Conservation (phyloP, 169 alveolate species). For the Cyclospora cayetanensis region DNA sequence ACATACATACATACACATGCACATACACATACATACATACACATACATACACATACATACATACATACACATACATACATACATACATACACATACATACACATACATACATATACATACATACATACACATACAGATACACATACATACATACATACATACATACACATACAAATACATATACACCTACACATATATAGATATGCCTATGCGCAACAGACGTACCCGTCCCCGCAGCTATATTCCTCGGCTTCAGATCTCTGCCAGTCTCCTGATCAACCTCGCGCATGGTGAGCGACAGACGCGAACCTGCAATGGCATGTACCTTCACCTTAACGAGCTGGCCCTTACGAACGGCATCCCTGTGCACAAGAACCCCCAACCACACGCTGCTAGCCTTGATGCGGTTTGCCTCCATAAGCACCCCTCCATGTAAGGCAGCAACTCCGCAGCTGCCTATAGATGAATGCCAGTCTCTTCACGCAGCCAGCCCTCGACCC, state of each 20-base stretch:
- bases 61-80: background rate
- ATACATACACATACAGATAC: background rate
- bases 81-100: background rate
- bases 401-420: background rate
- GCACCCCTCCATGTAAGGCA: background rate
- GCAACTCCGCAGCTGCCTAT: background rate
- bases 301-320: slow-evolving; percentile 76
- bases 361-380: slow-evolving; percentile 67
- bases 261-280: slow-evolving; percentile 84
- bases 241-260: slow-evolving; percentile 74
- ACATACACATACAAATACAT: background rate
- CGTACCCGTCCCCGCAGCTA: background rate
- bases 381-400: background rate
- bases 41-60: background rate
- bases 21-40: background rate
- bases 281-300: slow-evolving; percentile 86
- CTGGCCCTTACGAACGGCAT: slow-evolving; percentile 37
- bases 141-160: background rate
- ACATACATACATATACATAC: background rate
- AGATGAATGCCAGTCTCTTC: too few species aligned
- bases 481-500: too few species aligned
- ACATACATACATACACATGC: background rate
- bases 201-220: background rate
- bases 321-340: slow-evolving; percentile 70
- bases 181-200: background rate